These are phyloP conservation scores for Beta vulgaris DNA, from an alignment of 148 eudicot genomes.

Conservation along the genomic window DNA sequence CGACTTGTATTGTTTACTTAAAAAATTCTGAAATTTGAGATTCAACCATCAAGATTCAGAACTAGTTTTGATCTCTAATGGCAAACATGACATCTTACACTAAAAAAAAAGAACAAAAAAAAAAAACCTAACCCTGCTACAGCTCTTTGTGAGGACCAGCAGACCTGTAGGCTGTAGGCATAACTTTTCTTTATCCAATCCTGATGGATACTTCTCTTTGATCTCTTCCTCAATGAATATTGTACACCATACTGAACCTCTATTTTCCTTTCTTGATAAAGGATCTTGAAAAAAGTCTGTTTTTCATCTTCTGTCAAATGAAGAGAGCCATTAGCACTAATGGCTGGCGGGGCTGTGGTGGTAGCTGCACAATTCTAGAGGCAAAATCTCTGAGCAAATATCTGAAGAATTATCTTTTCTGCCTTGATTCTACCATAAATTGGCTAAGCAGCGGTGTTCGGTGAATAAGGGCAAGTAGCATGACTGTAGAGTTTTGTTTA, in stretches of 20 bases:
- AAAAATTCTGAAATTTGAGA: no score
- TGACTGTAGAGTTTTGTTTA: no score
- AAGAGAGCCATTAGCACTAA: neutral
- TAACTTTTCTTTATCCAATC: neutral
- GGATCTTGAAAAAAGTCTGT: neutral
- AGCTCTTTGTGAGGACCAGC: neutral
- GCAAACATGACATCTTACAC: no score
- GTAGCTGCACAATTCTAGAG: neutral
- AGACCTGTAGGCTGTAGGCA: no score
- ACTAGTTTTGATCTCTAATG: no score
- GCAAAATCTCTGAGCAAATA: constrained; percentile 1
- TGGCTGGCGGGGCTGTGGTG: neutral
- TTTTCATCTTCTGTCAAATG: neutral
- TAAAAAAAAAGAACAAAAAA: no score
- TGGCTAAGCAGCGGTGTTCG: neutral
- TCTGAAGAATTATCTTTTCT: neutral
- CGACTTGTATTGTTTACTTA: no score
- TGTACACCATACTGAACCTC: no score
- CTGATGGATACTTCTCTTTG: neutral
- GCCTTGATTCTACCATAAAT: neutral
- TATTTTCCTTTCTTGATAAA: neutral
- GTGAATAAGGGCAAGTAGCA: neutral
- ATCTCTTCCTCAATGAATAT: neutral
- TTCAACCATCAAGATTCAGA: no score
- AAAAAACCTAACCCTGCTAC: neutral